Base-by-base conservation (phyloP, 192 early-diverging fungal genomes). In the Pilobolus umbonatus region DNA sequence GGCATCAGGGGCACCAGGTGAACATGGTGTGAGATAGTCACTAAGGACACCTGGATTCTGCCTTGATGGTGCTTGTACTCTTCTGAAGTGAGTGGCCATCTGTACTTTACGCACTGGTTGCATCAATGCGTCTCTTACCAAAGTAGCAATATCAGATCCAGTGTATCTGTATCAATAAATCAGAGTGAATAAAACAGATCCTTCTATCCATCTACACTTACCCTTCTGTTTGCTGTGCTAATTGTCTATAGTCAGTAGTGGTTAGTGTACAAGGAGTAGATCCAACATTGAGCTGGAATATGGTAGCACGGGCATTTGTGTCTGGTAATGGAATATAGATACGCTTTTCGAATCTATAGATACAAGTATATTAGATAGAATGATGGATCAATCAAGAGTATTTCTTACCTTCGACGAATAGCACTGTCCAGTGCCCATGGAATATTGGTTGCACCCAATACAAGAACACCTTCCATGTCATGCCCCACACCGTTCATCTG, bases 401-500 rank as follows among this genome's bases (percentile, higher is more conserved):
- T 82, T 93, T 78, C n/a, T n/a, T n/a, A n/a, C n/a, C n/a, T 42
- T 65, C 96, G 75, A 31, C 94, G 82, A 72, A 98, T 94, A 42
- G 95, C 95, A 15, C 78, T 58, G 74, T 98, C 96, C 47, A 98
- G 95, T 77, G 94, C 93, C 72, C 97, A 95, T 10, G 96, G 96
- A 57, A 95, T 78, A 77, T 98, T 98, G 55, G 96, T 98, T 19
- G 96, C 96, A 53, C 95, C 96, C 76, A 98, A 96, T 45, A 98
- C 93, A 77, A 98, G 97, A 32, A 98, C 95, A 42, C 61, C 61
- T 51, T 82, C 85, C 75, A 96, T 97, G 81, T 95, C 95, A 57
- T 92, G 91, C 67, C 94, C 94, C 95, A 98, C 97, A 65, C 96
- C 96, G 64, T 98, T 94, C 94, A 98, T 97, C 75, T 97, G 94